These are phyloP conservation scores for Tuber indicum DNA, from an alignment of 495 filamentous ascomycete genomes.

Conservation along the genomic window DNA sequence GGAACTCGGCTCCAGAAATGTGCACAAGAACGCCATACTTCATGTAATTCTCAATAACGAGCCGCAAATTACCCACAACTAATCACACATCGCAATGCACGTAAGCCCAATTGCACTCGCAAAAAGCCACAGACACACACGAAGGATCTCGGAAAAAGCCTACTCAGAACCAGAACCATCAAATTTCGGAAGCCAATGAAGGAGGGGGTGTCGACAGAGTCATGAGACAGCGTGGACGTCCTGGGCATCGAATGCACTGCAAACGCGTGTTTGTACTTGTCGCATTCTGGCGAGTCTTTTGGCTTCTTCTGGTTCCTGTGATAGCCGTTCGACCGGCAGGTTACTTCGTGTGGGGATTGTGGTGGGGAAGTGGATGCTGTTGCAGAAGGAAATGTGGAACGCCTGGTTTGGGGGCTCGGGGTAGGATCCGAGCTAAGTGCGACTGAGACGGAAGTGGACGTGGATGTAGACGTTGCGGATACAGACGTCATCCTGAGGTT, in stretches of 20 bases:
- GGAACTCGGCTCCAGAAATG: slow-evolving; percentile 81
- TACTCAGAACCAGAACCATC: slow-evolving; percentile 89
- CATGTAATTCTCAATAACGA: slow-evolving; percentile 94
- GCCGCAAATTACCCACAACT: slow-evolving; percentile 87
- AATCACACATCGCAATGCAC: slow-evolving; percentile 25
- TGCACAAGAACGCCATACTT: slow-evolving; percentile 88
- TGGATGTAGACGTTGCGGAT: slow-evolving; percentile 31
- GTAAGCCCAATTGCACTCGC: slow-evolving; percentile 8
- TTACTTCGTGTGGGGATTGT: neutral
- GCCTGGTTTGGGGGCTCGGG: slow-evolving; percentile 6
- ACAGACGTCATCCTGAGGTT: slow-evolving; percentile 23
- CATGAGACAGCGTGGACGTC: slow-evolving; percentile 79
- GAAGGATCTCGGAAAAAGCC: slow-evolving; percentile 16
- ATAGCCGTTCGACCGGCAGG: neutral
- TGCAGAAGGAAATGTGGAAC: slow-evolving; percentile 2
- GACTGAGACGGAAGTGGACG: slow-evolving; percentile 12
- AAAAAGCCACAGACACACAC: neutral
- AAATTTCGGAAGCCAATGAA: slow-evolving; percentile 92
- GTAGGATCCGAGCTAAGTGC: neutral
- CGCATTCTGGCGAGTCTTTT: neutral
- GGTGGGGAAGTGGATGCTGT: neutral
- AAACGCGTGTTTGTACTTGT: slow-evolving; percentile 79
- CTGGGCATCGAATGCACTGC: slow-evolving; percentile 67
- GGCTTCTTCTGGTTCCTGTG: neutral
- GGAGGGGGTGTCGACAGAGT: slow-evolving; percentile 64